A percentile compares a stretch with the other conserved stretches of the same genome.
phyloP scores from a whole-genome alignment of 139 green algal species.

The Volvox reticuliferus region DNA sequence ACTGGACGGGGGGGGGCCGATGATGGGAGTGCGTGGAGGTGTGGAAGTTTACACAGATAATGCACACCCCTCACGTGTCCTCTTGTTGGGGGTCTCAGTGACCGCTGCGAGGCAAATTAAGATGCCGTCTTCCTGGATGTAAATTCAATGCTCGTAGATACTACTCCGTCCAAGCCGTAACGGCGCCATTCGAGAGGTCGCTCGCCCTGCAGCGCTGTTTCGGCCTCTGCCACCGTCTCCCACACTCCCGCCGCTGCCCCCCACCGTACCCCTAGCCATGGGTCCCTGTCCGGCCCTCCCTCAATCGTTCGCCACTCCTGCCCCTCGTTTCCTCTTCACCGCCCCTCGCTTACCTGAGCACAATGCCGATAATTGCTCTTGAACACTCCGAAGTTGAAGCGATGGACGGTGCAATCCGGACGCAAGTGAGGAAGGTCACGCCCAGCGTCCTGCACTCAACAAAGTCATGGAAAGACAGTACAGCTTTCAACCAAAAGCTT shows the following conservation, averaged over 20 bases:
- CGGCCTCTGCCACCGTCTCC: neutral
- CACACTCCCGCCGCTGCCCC: neutral
- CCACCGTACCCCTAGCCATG: neutral
- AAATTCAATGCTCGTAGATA: neutral
- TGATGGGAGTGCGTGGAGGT: neutral
- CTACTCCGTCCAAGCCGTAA: neutral
- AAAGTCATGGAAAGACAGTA: neutral
- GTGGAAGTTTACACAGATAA: neutral
- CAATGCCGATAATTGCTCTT: neutral
- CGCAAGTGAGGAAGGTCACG: slow-evolving; percentile 14
- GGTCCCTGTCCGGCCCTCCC: neutral
- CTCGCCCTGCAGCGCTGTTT: too few relatives aligned
- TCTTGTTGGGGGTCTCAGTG: neutral
- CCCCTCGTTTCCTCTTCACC: too few relatives aligned
- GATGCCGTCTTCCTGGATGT: neutral
- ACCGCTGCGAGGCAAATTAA: neutral
- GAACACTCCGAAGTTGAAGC: neutral
- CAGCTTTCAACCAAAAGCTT: neutral
- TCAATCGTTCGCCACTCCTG: neutral
- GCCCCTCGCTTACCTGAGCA: neutral
- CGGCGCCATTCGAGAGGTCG: too few relatives aligned
- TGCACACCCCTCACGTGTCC: neutral
- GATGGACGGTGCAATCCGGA: neutral
- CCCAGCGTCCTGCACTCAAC: neutral
- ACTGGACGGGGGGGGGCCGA: slow-evolving; percentile 2